Conservation (phyloP, 2,329 filamentous ascomycete species). For the Epichloe brachyelytri region DNA sequence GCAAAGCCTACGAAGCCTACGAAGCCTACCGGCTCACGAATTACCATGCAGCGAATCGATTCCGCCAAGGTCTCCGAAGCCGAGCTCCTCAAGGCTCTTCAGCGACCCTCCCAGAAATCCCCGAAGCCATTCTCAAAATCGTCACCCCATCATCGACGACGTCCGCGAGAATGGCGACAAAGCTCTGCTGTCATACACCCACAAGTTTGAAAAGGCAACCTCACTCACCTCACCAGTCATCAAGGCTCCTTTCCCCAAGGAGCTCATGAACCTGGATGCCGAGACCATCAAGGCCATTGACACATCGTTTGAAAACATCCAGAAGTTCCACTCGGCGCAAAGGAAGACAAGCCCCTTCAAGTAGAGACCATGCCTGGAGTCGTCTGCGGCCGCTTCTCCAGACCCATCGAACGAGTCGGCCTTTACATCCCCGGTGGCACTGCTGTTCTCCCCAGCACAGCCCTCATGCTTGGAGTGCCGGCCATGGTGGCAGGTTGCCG, state of each 20-base stretch:
- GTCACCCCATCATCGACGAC: constrained; percentile 80
- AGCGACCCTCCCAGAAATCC: constrained; percentile 89
- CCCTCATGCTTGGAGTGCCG: constrained; percentile 94
- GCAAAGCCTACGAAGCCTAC: constrained; percentile 25
- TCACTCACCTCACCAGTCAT: constrained; percentile 81
- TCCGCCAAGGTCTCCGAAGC: constrained; percentile 48
- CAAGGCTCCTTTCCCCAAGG: constrained; percentile 72
- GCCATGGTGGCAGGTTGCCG: constrained; percentile 96
- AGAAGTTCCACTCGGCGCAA: constrained; percentile 86
- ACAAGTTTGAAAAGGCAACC: constrained; percentile 95
- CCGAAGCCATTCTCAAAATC: constrained; percentile 85
- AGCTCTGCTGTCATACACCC: constrained; percentile 81
- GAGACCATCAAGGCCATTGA: constrained; percentile 93
- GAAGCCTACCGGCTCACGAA: constrained; percentile 37
- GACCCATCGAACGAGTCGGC: constrained; percentile 91
- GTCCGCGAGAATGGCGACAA: constrained; percentile 75
- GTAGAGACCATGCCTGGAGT: constrained; percentile 99
- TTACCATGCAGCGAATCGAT: constrained; percentile 72
- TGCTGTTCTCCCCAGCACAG: constrained; percentile 91
- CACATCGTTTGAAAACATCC: constrained; percentile 84
- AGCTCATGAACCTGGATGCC: constrained; percentile 70
- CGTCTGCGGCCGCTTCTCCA: constrained; percentile 80
- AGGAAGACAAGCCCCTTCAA: constrained; percentile 64
- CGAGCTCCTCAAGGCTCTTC: constrained; percentile 61
- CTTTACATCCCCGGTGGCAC: constrained; percentile 94